Base-by-base conservation (phyloP, 2,329 filamentous ascomycete genomes). In the Xylariales sp. region DNA sequence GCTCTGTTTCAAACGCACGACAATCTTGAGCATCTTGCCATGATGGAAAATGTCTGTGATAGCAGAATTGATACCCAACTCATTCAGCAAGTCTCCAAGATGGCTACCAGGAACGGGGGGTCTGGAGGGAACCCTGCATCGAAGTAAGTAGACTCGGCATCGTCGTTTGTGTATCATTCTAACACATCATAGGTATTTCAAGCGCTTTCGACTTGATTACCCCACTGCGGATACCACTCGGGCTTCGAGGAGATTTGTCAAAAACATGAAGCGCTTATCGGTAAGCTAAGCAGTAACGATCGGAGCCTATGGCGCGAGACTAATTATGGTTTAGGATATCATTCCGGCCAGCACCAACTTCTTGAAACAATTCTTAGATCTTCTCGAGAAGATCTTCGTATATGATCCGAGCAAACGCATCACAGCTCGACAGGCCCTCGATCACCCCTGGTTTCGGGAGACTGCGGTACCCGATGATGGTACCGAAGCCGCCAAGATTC, bases 1-100 rank as follows among this genome's bases (percentile, higher is more conserved):
- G 82, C 82, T 14, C 63, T 86, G 2, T 86, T 86, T 59, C 82
- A 86, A 56, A 86, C 82, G 1, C 82, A 86, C 51, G 82, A 86
- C 50, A 86, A 86, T 46, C 68, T 85, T 18, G 82, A 86, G 58
- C 82, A 86, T 55, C 63, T 86, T 38, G 82, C 82, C n/a, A 86
- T 86, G 82, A 86, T 86, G 81, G 81, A 84, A 54, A 78, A 76
- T 24, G 81, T 85, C 6, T 78, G 80, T 40, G 78, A 77, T 38
- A 62, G 64, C 16, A 69, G 73, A 37, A 76, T 85, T 38, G 80
- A 84, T 46, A 62, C 63, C 0, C 67, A 75, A 46, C 70, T 86
- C 5, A 74, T 85, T 12, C 67, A 74, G 44, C 60, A 70, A 45
- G 74, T 80, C 25, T 74, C 74, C 46, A 73, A 76, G 53, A 76